Evolutionary conservation across 164 flowering plant species (phyloP), one percentile per base, ranked within the genome.

Genomic region (Stephania cephalantha): DNA sequence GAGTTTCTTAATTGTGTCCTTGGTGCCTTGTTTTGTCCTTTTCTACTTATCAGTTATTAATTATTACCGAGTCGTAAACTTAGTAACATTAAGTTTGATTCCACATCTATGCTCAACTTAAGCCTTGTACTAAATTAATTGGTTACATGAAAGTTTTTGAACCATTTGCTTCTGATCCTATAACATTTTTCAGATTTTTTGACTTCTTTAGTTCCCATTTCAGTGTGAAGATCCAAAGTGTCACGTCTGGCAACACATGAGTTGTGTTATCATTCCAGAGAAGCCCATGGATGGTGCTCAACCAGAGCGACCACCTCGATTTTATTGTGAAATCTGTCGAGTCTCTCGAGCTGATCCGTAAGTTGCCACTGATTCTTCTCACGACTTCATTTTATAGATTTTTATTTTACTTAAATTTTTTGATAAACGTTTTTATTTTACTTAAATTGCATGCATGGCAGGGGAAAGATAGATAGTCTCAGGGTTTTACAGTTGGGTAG

Each of bases 341-440:
- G 88, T 96, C 25, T 86, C 67, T 82, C 90, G 97, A 1, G 98
- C 99, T 63, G 99, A 96, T 55, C 99, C 99, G 99, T 96, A 89
- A 76, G 99, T 91, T 72, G 69, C 74, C 9, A 73, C 42, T 45
- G 30, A 70, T 29, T 35, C 72, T 70, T n/a, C 68, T 73, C 68
- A 79, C 63, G 18, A 31, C 46, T 46, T 30, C 64, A 42, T 1
- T 52, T 25, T 29, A 11, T 20, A 50, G 11, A 17, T 68, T 72
- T 70, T 13, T 35, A 7, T 53, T 7, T 7, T 9, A 22, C 17
- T 46, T 71, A 18, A 6, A n/a, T 13, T 31, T 25, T 25, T 25
- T 25, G 25, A 25, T 25, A 25, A 25, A 50, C 0, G 9, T 68
- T 72, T 70, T 13, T 35, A 7, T 53, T 7, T 69, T 9, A 22